These are phyloP conservation scores for Zygoascus ofunaensis DNA, from an alignment of 805 yeast genomes.

Conservation along the genomic window DNA sequence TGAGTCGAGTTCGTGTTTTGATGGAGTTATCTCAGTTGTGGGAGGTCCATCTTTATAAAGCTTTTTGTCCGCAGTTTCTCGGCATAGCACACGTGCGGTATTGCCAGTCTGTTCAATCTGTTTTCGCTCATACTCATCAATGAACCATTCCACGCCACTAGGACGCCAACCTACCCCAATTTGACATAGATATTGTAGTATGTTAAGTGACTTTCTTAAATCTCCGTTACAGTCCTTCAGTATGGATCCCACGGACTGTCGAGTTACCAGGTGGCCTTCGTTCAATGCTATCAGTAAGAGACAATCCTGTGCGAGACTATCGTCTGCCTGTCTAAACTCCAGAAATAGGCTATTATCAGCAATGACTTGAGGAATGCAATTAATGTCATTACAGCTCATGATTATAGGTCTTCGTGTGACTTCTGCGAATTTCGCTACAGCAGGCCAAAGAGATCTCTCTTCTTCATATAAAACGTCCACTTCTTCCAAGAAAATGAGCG, in stretches of 20 bases:
- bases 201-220: conserved; percentile 21
- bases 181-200: conserved; percentile 30
- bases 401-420: conserved; percentile 62
- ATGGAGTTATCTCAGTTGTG: background rate
- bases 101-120: background rate
- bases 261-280: conserved; percentile 29
- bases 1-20: background rate
- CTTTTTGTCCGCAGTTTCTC: conserved; percentile 13
- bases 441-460: conserved; percentile 76
- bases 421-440: conserved; percentile 50
- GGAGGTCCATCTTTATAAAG: background rate
- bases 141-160: conserved; percentile 27
- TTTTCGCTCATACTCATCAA: conserved; percentile 17
- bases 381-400: conserved; percentile 41
- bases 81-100: conserved; percentile 18
- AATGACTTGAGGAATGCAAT: conserved; percentile 25
- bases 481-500: conserved; percentile 74
- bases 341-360: conserved; percentile 28
- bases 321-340: conserved; percentile 20
- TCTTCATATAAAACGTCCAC: conserved; percentile 70
- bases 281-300: conserved; percentile 26
- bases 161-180: conserved; percentile 27
- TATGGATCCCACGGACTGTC: conserved; percentile 14
- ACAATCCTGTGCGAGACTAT: conserved; percentile 18
- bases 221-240: conserved; percentile 20